Percentiles rank a stretch among this genome's conserved stretches.
These are phyloP conservation scores for Datisca glomerata DNA, from an alignment of 306 rosid genomes.

Conservation along the genomic window DNA sequence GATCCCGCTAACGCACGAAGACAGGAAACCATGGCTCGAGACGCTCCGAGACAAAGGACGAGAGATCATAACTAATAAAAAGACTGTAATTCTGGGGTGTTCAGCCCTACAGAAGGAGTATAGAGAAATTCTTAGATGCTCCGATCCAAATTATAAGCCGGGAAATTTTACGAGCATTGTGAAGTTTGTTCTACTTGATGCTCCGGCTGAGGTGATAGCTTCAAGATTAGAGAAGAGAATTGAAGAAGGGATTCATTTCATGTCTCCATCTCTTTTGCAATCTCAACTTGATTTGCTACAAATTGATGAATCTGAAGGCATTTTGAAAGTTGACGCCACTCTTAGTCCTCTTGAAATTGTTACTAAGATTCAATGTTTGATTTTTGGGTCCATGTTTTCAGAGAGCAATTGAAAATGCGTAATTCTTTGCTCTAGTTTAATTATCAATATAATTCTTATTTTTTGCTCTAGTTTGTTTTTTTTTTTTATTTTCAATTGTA, in stretches of 20 bases:
- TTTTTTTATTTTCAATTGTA: too few species aligned
- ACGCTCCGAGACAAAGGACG: constrained; percentile 23
- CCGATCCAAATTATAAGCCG: constrained; percentile 35
- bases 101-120: constrained; percentile 68
- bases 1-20: constrained; percentile 67
- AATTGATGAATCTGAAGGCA: constrained; percentile 51
- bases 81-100: constrained; percentile 46
- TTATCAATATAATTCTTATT: too few species aligned
- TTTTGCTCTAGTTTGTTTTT: too few species aligned
- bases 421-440: too few species aligned
- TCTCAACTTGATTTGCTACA: constrained; percentile 70
- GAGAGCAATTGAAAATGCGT: too few species aligned
- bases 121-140: constrained; percentile 64
- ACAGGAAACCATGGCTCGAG: constrained; percentile 82
- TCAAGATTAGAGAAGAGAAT: constrained; percentile 42
- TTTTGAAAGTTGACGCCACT: constrained; percentile 51
- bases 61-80: constrained; percentile 19
- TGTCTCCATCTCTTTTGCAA: constrained; percentile 68
- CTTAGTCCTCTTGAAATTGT: too few species aligned
- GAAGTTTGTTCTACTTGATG: constrained; percentile 64
- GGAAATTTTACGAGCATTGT: constrained; percentile 31
- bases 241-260: constrained; percentile 69
- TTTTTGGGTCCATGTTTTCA: too few species aligned
- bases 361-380: too few species aligned
- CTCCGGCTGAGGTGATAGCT: constrained; percentile 43